Percentiles rank a stretch among this genome's conserved stretches.
These are phyloP conservation scores for Kwoniella botswanensis DNA, from an alignment of 768 basidiomycete species.

Conservation along the genomic window DNA sequence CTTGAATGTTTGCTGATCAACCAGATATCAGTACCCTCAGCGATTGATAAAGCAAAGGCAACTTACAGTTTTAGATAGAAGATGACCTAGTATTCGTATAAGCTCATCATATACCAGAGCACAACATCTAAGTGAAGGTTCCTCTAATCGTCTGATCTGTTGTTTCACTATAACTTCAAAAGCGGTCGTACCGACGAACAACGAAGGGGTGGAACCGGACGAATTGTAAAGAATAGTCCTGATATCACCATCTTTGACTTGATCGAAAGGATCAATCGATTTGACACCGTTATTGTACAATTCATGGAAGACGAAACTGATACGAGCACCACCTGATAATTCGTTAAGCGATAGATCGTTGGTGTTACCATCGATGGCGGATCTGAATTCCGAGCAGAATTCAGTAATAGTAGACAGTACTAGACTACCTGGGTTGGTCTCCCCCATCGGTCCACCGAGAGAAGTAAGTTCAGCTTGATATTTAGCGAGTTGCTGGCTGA, in stretches of 20 bases:
- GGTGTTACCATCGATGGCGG: slow-evolving; percentile 94
- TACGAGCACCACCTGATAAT: slow-evolving; percentile 96
- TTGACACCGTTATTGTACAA: slow-evolving; percentile 95
- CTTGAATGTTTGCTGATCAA: slow-evolving; percentile 83
- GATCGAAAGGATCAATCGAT: slow-evolving; percentile 96
- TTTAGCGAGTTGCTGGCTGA: slow-evolving; percentile 86
- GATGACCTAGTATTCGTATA: slow-evolving; percentile 89
- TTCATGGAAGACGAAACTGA: slow-evolving; percentile 99
- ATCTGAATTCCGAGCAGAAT: slow-evolving; percentile 95
- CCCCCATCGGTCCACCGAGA: slow-evolving; percentile 86
- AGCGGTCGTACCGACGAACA: slow-evolving; percentile 95
- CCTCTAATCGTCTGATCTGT: slow-evolving; percentile 95
- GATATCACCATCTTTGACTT: slow-evolving; percentile 98
- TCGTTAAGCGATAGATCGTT: slow-evolving; percentile 95
- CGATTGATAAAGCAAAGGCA: slow-evolving; percentile 47
- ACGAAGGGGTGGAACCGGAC: slow-evolving; percentile 94
- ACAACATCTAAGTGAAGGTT: slow-evolving; percentile 90
- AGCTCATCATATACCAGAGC: slow-evolving; percentile 96
- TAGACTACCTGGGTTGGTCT: slow-evolving; percentile 82
- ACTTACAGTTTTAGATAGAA: slow-evolving; percentile 83
- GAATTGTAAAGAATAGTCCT: slow-evolving; percentile 96
- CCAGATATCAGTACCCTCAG: not conserved
- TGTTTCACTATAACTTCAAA: slow-evolving; percentile 99
- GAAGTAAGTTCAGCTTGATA: slow-evolving; percentile 79
- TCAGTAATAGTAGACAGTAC: slow-evolving; percentile 98